phyloP scores from a whole-genome alignment of 1,284 basidiomycete genomes.

The Leccinum variabile region DNA sequence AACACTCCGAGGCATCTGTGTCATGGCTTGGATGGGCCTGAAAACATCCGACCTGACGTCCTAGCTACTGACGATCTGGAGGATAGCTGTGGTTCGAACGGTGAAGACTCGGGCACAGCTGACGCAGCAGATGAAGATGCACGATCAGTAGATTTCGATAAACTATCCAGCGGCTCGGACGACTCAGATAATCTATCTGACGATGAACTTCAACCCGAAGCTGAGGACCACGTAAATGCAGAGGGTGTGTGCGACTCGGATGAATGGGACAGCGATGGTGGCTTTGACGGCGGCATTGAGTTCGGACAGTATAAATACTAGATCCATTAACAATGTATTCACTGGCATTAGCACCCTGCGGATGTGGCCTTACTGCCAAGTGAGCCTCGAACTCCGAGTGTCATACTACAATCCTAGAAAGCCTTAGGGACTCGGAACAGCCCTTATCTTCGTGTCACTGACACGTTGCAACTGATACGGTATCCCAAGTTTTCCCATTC shows the following conservation, averaged over 20 bases:
- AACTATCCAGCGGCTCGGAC: background rate
- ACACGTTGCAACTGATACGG: too few species aligned
- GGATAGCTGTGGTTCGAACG: background rate
- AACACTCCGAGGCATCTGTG: background rate
- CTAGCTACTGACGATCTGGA: background rate
- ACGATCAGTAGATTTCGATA: background rate
- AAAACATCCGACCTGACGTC: background rate
- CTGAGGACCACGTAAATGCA: background rate
- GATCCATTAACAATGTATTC: background rate
- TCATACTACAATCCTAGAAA: too few species aligned
- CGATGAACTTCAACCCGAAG: background rate
- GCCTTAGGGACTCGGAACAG: too few species aligned
- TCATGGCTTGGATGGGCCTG: background rate
- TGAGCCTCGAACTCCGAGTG: too few species aligned
- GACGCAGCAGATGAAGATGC: background rate
- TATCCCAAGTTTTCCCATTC: too few species aligned
- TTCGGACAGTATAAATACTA: background rate
- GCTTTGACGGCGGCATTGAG: background rate
- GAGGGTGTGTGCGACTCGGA: background rate
- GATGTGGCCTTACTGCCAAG: too few species aligned
- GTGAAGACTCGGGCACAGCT: background rate
- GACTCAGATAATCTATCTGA: background rate
- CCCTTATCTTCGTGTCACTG: too few species aligned
- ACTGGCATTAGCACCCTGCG: too few species aligned
- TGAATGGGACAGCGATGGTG: background rate